Base-by-base conservation (phyloP, 192 early-diverging fungal species). In the Dimargaris cristalligena region DNA sequence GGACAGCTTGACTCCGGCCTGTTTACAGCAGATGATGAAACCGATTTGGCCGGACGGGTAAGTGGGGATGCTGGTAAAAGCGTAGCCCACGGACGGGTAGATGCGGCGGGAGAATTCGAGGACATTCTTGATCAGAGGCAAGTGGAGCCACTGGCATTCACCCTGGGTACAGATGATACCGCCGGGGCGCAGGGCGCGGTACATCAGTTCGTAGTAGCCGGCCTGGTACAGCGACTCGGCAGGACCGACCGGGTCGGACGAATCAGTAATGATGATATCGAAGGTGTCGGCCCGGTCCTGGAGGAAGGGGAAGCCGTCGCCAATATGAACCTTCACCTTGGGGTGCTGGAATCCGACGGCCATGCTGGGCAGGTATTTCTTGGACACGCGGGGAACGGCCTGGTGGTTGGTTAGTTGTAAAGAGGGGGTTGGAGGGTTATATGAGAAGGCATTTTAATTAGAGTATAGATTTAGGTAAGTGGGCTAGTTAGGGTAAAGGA, bases 211-310 rank as follows among this genome's bases (percentile, higher is more conserved):
- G 73, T 88, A 99, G 75, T 91, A 99, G 52, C 81, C 79, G 62
- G 85, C 79, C 69, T 87, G 84, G 78, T 92, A 99, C 70, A 99
- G 78, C 47, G 83, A 82, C 65, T 90, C 94, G 50, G 96, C 96
- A 25, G 96, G 96, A 25, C 94, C 94, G 63, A 94, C 92, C 38
- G 96, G 96, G 64, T 99, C 96, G 11, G 92, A 96, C 31, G 90
- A 90, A 62, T 99, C 96, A 58, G 94, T 99, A 76, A 99, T 99
- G 69, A 99, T 99, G 33, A 96, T 89, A 68, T 99, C 96, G 73
- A 88, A 99, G 62, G 78, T 72, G 59, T 87, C 80, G 54, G 74
- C 73, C 74, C 94, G 87, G 73, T 88, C 83, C 73, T 87, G 78
- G 61, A 99, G 75, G 73, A 88, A 99, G 51, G 78, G 79, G 71